A percentile compares a stretch with the other conserved stretches of the same genome.
phyloP scores from a whole-genome alignment of 192 early-diverging fungal genomes.

The Podila clonocystis region DNA sequence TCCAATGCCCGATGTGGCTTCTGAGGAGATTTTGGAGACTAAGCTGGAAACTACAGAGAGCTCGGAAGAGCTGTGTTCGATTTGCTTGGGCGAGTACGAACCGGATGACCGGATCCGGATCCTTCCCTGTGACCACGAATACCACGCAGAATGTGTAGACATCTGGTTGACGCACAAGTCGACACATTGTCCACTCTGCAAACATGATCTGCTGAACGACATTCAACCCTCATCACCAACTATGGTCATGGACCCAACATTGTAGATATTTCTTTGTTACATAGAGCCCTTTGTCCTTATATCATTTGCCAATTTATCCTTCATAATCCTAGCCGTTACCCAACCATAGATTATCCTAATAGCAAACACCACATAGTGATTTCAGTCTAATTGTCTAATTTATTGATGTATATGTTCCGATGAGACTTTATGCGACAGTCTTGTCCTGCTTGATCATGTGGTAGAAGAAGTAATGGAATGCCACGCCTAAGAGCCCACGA shows the following conservation, averaged over 20 bases:
- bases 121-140: constrained; percentile 44
- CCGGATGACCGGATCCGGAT: constrained; percentile 25
- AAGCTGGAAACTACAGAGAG: neutral
- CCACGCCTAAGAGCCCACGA: constrained; percentile 57
- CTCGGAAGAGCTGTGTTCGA: constrained; percentile 27
- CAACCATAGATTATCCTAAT: no score
- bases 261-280: neutral
- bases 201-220: constrained; percentile 29
- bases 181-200: constrained; percentile 50
- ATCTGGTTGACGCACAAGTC: constrained; percentile 49
- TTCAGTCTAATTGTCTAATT: neutral
- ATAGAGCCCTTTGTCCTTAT: neutral
- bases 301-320: no score
- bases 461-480: constrained; percentile 86
- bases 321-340: no score
- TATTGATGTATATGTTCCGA: neutral
- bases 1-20: no score
- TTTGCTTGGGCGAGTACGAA: constrained; percentile 39
- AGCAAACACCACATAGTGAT: no score
- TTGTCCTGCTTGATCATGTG: constrained; percentile 62
- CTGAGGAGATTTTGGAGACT: neutral
- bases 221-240: neutral
- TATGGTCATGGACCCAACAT: neutral
- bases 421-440: neutral
- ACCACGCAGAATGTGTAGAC: constrained; percentile 49